These are phyloP conservation scores for Pinus tabuliformis DNA, from an alignment of 75 land plant genomes.

Conservation along the genomic window DNA sequence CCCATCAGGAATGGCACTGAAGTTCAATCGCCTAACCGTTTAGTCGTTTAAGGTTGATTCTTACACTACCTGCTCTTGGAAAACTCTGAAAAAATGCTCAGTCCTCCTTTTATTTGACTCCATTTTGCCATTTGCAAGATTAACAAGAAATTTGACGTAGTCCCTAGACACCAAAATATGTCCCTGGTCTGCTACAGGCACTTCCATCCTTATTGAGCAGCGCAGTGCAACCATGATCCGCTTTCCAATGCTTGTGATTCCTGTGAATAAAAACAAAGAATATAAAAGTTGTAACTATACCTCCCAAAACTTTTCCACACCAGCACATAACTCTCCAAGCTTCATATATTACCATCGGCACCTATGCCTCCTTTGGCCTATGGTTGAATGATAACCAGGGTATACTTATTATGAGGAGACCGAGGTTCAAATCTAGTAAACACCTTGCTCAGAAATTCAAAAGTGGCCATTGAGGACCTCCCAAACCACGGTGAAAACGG, in stretches of 20 bases:
- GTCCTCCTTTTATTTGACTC: conserved; percentile 59
- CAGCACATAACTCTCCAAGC: neutral
- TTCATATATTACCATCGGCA: no score
- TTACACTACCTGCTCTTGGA: conserved; percentile 37
- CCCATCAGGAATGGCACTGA: neutral
- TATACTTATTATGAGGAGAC: no score
- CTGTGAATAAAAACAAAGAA: conserved; percentile 9
- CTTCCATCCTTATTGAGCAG: conserved; percentile 92
- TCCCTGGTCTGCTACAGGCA: conserved; percentile 61
- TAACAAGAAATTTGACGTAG: conserved; percentile 67
- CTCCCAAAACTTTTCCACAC: neutral
- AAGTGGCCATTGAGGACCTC: no score
- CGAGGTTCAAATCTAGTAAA: no score
- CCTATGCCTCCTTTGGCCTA: no score
- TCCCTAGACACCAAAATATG: conserved; percentile 54
- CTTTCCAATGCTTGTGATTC: conserved; percentile 48
- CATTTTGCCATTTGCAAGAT: conserved; percentile 81
- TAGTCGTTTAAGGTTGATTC: neutral
- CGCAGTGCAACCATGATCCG: conserved; percentile 85
- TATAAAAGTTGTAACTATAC: neutral
- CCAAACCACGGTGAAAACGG: no score
- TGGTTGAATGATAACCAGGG: no score
- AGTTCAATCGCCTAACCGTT: neutral
- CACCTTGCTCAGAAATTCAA: no score
- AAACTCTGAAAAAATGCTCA: conserved; percentile 44